A percentile compares a stretch with the other conserved stretches of the same genome.
These are phyloP conservation scores for Cymbomonas tetramitiformis DNA, from an alignment of 139 green algal genomes.

Conservation along the genomic window DNA sequence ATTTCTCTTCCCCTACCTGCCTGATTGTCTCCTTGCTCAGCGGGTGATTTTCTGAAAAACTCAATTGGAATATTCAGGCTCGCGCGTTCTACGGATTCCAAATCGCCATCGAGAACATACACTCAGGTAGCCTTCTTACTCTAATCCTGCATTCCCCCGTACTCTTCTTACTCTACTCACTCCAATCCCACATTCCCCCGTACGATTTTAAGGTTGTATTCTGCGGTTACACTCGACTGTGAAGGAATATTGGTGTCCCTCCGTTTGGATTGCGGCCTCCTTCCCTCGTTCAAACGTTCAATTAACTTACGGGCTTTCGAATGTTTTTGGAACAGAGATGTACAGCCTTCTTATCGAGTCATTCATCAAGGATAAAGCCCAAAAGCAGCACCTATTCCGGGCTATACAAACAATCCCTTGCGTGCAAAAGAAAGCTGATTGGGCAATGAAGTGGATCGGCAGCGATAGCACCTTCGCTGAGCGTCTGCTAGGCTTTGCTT, in stretches of 20 bases:
- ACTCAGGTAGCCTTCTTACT: too few species aligned
- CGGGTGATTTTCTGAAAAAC: neutral
- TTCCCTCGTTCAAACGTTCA: too few species aligned
- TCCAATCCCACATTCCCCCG: too few species aligned
- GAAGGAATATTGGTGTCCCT: too few species aligned
- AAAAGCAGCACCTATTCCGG: slow-evolving; percentile 38
- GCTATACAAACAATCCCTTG: slow-evolving; percentile 45
- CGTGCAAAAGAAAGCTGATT: slow-evolving; percentile 40
- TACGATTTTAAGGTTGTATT: too few species aligned
- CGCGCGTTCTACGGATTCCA: slow-evolving; percentile 32
- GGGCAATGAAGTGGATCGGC: slow-evolving; percentile 28
- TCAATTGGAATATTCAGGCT: too few species aligned
- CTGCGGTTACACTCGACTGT: too few species aligned
- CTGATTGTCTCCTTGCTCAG: neutral
- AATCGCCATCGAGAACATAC: slow-evolving; percentile 33
- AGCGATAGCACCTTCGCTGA: slow-evolving; percentile 43
- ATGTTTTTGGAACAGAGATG: slow-evolving; percentile 40
- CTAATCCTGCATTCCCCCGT: too few species aligned
- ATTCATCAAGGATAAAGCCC: slow-evolving; percentile 39
- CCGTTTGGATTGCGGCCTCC: too few species aligned
- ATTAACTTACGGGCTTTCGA: too few species aligned
- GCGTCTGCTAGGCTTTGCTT: slow-evolving; percentile 55
- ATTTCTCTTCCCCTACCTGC: neutral
- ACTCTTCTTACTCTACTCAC: too few species aligned
- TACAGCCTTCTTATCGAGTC: slow-evolving; percentile 57